A percentile compares a stretch with the other conserved stretches of the same genome.
Evolutionary conservation across 208 protist species (phyloP).

Genomic region (Acanthamoeba castellanii): DNA sequence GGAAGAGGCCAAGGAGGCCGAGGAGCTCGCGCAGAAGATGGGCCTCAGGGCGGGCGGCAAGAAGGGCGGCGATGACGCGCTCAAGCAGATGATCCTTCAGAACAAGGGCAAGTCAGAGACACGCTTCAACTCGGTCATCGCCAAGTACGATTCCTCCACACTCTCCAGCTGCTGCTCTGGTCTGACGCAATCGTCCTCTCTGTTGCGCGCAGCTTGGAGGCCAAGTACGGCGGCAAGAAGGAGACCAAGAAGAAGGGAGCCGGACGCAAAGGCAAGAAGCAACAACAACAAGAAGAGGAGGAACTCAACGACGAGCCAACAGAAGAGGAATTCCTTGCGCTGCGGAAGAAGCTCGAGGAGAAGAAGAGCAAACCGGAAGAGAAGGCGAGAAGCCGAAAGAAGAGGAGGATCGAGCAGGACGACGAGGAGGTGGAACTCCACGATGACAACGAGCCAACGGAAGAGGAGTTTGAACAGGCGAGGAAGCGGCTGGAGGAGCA

Average conservation of each 20-base stretch:
- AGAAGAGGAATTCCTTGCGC: conserved; percentile 52
- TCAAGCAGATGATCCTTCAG: conserved; percentile 35
- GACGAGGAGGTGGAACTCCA: neutral
- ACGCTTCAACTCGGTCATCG: conserved; percentile 46
- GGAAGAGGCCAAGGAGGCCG: conserved; percentile 57
- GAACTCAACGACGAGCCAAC: neutral
- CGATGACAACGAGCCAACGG: neutral
- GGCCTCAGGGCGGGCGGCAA: neutral
- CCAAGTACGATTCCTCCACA: neutral
- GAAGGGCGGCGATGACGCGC: neutral
- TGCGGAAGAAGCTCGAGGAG: conserved; percentile 6
- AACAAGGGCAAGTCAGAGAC: conserved; percentile 18
- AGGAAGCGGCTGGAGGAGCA: conserved; percentile 11
- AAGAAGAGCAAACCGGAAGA: neutral
- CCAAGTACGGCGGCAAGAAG: conserved; percentile 56
- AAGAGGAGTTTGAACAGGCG: conserved; percentile 51
- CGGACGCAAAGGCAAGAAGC: conserved; percentile 8
- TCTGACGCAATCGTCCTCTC: too few relatives aligned
- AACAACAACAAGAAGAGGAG: conserved; percentile 31
- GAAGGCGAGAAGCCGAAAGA: conserved; percentile 16
- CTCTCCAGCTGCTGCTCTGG: neutral
- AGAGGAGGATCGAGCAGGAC: neutral
- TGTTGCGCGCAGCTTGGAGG: conserved; percentile 8
- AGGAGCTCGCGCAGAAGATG: conserved; percentile 53
- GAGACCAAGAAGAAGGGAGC: neutral